Percentiles rank a stretch among this genome's conserved stretches.
phyloP scores from a whole-genome alignment of 2,329 filamentous ascomycete species.

The Pseudopyricularia javanii region DNA sequence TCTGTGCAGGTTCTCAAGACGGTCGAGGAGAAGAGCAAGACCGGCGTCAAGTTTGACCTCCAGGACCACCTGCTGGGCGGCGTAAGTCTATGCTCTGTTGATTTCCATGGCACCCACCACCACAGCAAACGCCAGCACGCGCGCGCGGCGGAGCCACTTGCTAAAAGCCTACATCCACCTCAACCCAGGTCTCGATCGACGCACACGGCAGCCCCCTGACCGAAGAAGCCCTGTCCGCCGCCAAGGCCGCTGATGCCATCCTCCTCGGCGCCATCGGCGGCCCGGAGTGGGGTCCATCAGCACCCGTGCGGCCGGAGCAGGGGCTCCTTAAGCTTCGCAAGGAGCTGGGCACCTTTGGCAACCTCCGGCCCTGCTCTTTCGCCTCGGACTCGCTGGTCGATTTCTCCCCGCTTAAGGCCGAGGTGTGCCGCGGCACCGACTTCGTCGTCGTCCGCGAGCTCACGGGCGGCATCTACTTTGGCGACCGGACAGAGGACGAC shows the following conservation, averaged over 20 bases:
- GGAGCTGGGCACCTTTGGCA: slow-evolving; percentile 87
- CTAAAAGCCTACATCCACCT: not conserved
- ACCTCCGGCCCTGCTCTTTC: slow-evolving; percentile 93
- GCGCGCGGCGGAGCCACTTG: no score
- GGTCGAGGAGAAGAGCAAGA: slow-evolving; percentile 59
- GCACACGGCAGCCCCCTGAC: slow-evolving; percentile 63
- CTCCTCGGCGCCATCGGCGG: slow-evolving; percentile 90
- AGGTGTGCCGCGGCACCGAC: slow-evolving; percentile 76
- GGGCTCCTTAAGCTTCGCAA: slow-evolving; percentile 85
- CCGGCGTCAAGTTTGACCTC: slow-evolving; percentile 71
- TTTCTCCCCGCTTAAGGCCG: slow-evolving; percentile 73
- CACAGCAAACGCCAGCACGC: not conserved
- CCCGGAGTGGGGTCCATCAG: slow-evolving; percentile 88
- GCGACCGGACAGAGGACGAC: slow-evolving; percentile 70
- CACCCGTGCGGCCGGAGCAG: slow-evolving; percentile 74
- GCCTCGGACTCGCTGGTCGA: slow-evolving; percentile 76
- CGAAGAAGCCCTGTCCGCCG: slow-evolving; percentile 68
- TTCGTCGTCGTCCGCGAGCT: slow-evolving; percentile 88
- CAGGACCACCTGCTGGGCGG: slow-evolving; percentile 84
- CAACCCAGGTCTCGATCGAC: slow-evolving; percentile 70
- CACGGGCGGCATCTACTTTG: slow-evolving; percentile 92
- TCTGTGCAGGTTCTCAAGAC: slow-evolving; percentile 61
- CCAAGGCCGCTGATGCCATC: slow-evolving; percentile 73
- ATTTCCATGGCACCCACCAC: not conserved
- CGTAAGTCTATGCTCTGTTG: slow-evolving; percentile 42